Base-by-base conservation (phyloP, 1,284 basidiomycete genomes). In the Paramarasmius palmivorus region DNA sequence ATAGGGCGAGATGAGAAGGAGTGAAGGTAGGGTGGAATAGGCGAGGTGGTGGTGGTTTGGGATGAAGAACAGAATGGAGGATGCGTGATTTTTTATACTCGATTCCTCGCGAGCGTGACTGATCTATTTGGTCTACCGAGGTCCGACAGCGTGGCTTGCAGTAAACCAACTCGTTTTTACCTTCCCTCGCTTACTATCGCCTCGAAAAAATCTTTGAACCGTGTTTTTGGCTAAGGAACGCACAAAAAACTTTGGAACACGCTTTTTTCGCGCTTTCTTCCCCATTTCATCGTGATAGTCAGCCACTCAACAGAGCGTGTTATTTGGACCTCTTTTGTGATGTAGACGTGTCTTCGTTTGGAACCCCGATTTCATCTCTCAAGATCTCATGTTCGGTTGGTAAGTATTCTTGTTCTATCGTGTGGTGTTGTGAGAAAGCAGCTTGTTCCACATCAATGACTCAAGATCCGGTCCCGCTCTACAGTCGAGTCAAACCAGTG, bases 271-370 rank as follows among this genome's bases (percentile, higher is more conserved):
- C 19, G 32, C 29, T 36, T 8, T n/a, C n/a, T 19, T 22, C 23
- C 8, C n/a, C n/a, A 42, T 4, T 32, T 32, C 29, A 25, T 7
- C 17, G 34, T 41, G 19, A 17, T 37, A 39, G 14, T n/a, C 9
- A 10, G n/a, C 3, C 15, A n/a, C 46, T 55, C 53, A 55, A 55
- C 53, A 51, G 19, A 48, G 37, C 54, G 49, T 49, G 54, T 51
- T 55, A 26, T 52, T 55, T 34, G 37, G 35, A 19, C 22, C n/a
- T 55, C 29, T 32, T 32, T 32, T 32, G 29, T 12, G 7, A 6
- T 32, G 29, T 32, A 6, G 29, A 32, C 29, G 29, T 32, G 29
- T 32, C 29, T 32, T 12, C 29, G 29, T 6, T 32, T n/a, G n/a
- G n/a, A n/a, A n/a, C n/a, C n/a, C n/a, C n/a, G n/a, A n/a, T n/a